phyloP scores from a whole-genome alignment of 768 basidiomycete genomes.

The Kwoniella sp. region DNA sequence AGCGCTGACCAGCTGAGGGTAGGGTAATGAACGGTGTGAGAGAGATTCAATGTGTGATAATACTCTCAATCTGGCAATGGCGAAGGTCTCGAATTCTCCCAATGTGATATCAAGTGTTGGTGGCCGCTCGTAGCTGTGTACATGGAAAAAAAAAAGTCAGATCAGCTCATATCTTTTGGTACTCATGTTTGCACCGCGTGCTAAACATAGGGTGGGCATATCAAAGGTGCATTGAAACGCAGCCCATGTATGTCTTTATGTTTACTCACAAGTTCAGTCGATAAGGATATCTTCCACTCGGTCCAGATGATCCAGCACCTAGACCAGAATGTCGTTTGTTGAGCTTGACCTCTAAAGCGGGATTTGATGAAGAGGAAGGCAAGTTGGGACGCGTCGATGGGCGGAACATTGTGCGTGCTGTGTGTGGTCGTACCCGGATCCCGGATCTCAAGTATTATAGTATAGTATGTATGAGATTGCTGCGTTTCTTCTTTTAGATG shows the following conservation, averaged over 20 bases:
- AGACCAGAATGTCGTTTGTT: slow-evolving; percentile 37
- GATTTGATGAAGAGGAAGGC: slow-evolving; percentile 28
- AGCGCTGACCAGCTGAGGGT: slow-evolving; percentile 50
- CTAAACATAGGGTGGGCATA: too few relatives aligned
- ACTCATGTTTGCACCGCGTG: too few relatives aligned
- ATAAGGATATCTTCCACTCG: slow-evolving; percentile 44
- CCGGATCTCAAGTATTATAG: too few relatives aligned
- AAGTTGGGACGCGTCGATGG: slow-evolving; percentile 44
- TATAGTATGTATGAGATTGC: too few relatives aligned
- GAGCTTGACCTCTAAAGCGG: slow-evolving; percentile 46
- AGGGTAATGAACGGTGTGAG: slow-evolving; percentile 42
- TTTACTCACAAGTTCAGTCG: slow-evolving; percentile 70
- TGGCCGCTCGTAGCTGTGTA: slow-evolving; percentile 75
- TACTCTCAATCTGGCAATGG: slow-evolving; percentile 71
- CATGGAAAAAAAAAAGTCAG: too few relatives aligned
- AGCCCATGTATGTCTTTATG: too few relatives aligned
- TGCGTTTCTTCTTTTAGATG: too few relatives aligned
- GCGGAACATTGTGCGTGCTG: slow-evolving; percentile 47
- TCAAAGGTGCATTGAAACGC: too few relatives aligned
- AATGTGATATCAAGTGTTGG: slow-evolving; percentile 86
- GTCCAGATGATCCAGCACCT: slow-evolving; percentile 10
- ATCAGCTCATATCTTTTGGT: slow-evolving; percentile 5
- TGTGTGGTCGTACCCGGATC: too few relatives aligned
- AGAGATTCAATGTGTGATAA: slow-evolving; percentile 45
- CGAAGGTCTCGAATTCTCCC: slow-evolving; percentile 91